Base-by-base conservation (phyloP, 257 asterid genomes). In the Przewalskia tangutica region DNA sequence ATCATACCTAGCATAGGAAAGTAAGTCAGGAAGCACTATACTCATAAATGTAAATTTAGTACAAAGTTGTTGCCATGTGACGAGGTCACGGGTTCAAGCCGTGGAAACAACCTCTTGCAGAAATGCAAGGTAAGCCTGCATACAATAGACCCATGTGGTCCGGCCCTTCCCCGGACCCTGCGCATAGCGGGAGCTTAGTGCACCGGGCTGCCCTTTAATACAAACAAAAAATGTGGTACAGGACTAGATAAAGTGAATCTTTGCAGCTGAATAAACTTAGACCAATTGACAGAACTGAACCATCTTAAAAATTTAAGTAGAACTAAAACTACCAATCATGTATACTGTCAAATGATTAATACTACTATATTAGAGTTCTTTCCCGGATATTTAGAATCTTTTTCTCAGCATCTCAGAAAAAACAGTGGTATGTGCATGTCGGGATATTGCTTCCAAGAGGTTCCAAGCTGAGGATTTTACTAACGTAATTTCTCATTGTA, bases 1-100 rank as follows among this genome's bases (percentile, higher is more conserved):
- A 71, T 95, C 99, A 23, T 95, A 95, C 99, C 99, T 95, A 83
- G 85, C 56, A 42, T 32, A 87, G 66, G 77, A 68, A 60, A 53
- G 23, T 66, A 71, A 71, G 42, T 58, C 58, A 8, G 18, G 20
- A 77, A 79, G 70, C 71, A 66, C 81, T 50, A 13, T 50, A 75
- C 46, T 50, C n/a, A 5, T 75, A 75, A 23, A 4, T 71, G 46
- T 51, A 20, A 34, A 23, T 71, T 18, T 2, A 36, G 17, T 3
- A 70, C 13, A 27, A 27, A 27, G 32, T 27, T 27, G 32, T 2
- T 27, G 32, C 32, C 32, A 27, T 27, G 32, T 27, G 32, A 27
- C 32, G 32, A 27, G 32, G 32, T 27, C 32, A 27, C 32, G 32
- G 32, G 32, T 27, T 27, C 32, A 27, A 27, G 32, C 32, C 32